Evolutionary conservation across 208 protist genomes (phyloP).

Genomic region (Spongospora subterranea): DNA sequence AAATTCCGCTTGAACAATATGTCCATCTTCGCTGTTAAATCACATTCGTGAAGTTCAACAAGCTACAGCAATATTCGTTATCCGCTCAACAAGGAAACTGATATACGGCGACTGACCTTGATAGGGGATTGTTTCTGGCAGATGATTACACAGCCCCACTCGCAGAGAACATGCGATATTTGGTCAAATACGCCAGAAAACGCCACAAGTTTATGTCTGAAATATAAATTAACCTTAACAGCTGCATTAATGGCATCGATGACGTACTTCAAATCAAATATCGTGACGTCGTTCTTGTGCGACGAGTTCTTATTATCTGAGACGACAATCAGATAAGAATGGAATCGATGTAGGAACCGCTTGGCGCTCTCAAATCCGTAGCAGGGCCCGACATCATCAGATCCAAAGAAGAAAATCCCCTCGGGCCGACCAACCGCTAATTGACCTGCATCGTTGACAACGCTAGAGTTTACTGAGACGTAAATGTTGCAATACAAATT

Average conservation of each 20-base stretch:
- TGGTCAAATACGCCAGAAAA: slow-evolving; percentile 43
- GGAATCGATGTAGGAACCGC: slow-evolving; percentile 37
- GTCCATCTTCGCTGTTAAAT: slow-evolving; percentile 28
- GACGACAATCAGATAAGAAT: slow-evolving; percentile 19
- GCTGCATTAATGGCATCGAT: background rate
- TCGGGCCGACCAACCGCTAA: slow-evolving; percentile 6
- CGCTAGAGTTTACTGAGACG: no score
- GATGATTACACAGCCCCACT: slow-evolving; percentile 33
- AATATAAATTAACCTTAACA: background rate
- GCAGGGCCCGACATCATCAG: slow-evolving; percentile 30
- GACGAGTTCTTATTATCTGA: background rate
- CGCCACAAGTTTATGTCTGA: background rate
- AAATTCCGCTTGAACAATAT: slow-evolving; percentile 47
- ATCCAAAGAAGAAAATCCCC: slow-evolving; percentile 25
- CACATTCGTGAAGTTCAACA: background rate
- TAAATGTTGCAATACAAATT: background rate
- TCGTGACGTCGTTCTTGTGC: background rate
- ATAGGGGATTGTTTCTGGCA: background rate
- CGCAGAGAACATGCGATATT: background rate
- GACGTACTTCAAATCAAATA: background rate
- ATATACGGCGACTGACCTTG: background rate
- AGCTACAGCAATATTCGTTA: background rate
- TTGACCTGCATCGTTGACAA: background rate
- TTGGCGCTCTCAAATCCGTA: slow-evolving; percentile 39
- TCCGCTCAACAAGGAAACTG: no score